phyloP scores from a whole-genome alignment of 1,139 yeast genomes.

The Debaryomyces fabryi region DNA sequence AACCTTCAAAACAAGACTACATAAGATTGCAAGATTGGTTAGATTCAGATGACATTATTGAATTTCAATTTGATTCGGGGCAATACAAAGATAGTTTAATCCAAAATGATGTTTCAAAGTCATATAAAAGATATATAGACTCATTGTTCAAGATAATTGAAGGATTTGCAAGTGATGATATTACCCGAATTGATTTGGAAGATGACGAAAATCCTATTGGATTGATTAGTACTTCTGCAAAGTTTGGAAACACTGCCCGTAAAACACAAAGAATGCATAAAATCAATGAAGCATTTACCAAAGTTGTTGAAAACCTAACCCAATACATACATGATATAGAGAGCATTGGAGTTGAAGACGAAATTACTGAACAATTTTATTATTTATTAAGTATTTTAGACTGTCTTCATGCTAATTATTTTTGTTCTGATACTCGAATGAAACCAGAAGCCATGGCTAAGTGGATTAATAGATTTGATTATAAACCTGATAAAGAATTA shows the following conservation, averaged over 20 bases:
- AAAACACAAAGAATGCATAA: slow-evolving; percentile 15
- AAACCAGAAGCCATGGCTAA: slow-evolving; percentile 50
- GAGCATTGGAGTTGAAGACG: slow-evolving; percentile 20
- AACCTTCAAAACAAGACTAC: slow-evolving; percentile 16
- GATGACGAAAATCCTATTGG: slow-evolving; percentile 37
- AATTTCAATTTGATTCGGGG: slow-evolving; percentile 33
- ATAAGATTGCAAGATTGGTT: slow-evolving; percentile 44
- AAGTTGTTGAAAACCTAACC: slow-evolving; percentile 27
- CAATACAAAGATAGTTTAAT: slow-evolving; percentile 31
- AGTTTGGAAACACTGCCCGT: slow-evolving; percentile 15
- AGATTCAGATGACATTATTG: slow-evolving; percentile 25
- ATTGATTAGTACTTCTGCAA: slow-evolving; percentile 27
- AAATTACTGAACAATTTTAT: slow-evolving; percentile 23
- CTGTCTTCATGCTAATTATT: slow-evolving; percentile 58
- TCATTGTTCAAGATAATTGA: slow-evolving; percentile 39
- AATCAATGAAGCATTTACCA: slow-evolving; percentile 32
- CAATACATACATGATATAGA: slow-evolving; percentile 22
- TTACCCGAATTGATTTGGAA: slow-evolving; percentile 22
- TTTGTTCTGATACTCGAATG: slow-evolving; percentile 42
- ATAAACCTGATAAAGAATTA: slow-evolving; percentile 55
- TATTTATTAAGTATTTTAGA: slow-evolving; percentile 55
- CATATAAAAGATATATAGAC: slow-evolving; percentile 34
- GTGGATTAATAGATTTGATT: slow-evolving; percentile 72
- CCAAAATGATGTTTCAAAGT: slow-evolving; percentile 21
- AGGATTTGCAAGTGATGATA: slow-evolving; percentile 24